A percentile compares a stretch with the other conserved stretches of the same genome.
Evolutionary conservation across 768 basidiomycete species (phyloP).

Genomic region (Serendipita sp.): DNA sequence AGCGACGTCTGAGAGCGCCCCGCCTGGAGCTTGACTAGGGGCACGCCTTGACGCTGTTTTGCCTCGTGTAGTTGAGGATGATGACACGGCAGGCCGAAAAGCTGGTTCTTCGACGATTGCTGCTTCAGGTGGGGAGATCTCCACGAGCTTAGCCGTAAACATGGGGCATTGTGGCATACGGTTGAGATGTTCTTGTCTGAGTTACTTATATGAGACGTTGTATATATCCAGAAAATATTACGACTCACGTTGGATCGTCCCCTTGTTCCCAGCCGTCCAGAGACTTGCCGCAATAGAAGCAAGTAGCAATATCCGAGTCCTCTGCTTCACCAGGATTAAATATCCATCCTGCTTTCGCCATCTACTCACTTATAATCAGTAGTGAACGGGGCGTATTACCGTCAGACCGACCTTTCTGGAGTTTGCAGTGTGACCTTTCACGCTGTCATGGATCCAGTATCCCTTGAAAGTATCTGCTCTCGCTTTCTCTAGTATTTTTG

Average conservation of each 20-base stretch:
- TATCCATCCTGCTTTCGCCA: constrained; percentile 82
- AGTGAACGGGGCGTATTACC: neutral
- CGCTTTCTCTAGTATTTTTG: constrained; percentile 55
- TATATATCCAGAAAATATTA: no score
- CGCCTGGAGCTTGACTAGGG: neutral
- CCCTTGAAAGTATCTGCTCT: constrained; percentile 46
- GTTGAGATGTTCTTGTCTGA: neutral
- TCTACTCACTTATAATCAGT: constrained; percentile 26
- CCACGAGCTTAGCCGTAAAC: neutral
- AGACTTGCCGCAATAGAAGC: constrained; percentile 66
- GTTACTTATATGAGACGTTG: neutral
- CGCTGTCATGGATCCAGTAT: constrained; percentile 55
- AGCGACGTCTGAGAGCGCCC: neutral
- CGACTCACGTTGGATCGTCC: constrained; percentile 75
- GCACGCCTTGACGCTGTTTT: neutral
- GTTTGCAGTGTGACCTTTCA: constrained; percentile 46
- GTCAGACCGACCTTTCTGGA: constrained; percentile 41
- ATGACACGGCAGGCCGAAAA: neutral
- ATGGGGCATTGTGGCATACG: neutral
- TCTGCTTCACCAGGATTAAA: constrained; percentile 44
- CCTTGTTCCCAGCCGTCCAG: constrained; percentile 76
- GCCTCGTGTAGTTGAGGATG: neutral
- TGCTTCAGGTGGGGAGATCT: neutral
- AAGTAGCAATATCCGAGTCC: constrained; percentile 68
- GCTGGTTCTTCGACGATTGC: neutral